Evolutionary conservation across 2,329 filamentous ascomycete genomes (phyloP).

Genomic region (Pseudogymnoascus sp.): DNA sequence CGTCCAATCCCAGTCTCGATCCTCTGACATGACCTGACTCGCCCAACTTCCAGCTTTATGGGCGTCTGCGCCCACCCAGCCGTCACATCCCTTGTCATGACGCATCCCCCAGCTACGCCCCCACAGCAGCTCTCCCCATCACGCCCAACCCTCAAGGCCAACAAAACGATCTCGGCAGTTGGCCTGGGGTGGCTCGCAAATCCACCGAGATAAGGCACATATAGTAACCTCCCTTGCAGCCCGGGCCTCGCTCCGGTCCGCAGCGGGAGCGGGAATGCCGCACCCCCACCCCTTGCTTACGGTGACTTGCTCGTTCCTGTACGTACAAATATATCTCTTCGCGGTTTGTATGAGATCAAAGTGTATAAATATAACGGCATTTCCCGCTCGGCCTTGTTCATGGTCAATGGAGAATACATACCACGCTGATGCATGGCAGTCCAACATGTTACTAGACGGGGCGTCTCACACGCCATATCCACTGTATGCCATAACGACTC

Average conservation of each 20-base stretch:
- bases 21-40: background rate
- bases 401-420: background rate
- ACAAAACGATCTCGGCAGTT: background rate
- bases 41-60: background rate
- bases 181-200: background rate
- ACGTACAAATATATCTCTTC: background rate
- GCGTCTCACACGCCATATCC: background rate
- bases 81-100: background rate
- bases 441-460: background rate
- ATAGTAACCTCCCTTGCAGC: background rate
- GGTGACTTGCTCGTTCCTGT: background rate
- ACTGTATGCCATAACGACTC: background rate
- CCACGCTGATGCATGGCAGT: background rate
- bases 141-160: background rate
- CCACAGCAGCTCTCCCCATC: background rate
- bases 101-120: background rate
- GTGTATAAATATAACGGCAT: background rate
- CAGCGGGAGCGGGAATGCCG: background rate
- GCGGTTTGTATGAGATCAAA: background rate
- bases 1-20: background rate
- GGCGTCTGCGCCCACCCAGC: background rate
- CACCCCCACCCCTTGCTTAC: background rate
- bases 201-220: background rate
- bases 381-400: background rate
- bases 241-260: background rate